Evolutionary conservation across 2,329 filamentous ascomycete species (phyloP), one percentile per base, ranked within the genome.

Genomic region (Arthrobotrys sphaeroides): DNA sequence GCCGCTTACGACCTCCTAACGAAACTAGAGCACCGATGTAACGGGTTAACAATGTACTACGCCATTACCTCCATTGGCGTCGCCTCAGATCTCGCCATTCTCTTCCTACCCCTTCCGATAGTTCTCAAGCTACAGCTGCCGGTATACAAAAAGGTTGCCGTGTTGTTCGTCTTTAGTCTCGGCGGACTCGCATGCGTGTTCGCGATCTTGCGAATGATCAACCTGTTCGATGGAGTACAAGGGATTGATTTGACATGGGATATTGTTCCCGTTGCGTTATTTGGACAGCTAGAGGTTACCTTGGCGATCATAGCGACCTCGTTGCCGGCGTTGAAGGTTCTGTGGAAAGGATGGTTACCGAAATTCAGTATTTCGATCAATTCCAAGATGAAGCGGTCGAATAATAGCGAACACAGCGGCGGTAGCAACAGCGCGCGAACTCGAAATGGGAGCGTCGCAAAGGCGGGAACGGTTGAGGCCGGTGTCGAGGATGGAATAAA

Each of bases 201-300:
- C 16, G 66, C 66, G 0, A 70, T 70, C 12, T 24, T 70, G 9
- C 55, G 66, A 4, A 70, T 70, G 66, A 55, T 70, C 12, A 43
- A 70, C 38, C 24, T 70, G 26, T 70, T 70, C 24, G 40, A 43
- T n/a, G 66, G 66, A 18, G 66, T 70, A 10, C 42, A 59, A 12
- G 66, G 66, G 13, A 70, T 70, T 3, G 66, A 70, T 24, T 22
- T 70, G n/a, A 70, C 66, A 3, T 64, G 68, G 68, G 59, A 73
- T 51, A 65, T 73, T 26, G 60, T 73, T 12, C 59, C 59, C 4
- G 43, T 66, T 1, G 68, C 68, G 1, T 53, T 73, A n/a, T 73
- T 45, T 18, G 68, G 68, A 24, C 68, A 73, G 47, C 18, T 73
- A 31, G 68, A 73, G 36, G 68, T 73, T 28, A 73, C 68, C 4